phyloP scores from a whole-genome alignment of 1,284 basidiomycete genomes.

The Austropuccinia psidii region DNA sequence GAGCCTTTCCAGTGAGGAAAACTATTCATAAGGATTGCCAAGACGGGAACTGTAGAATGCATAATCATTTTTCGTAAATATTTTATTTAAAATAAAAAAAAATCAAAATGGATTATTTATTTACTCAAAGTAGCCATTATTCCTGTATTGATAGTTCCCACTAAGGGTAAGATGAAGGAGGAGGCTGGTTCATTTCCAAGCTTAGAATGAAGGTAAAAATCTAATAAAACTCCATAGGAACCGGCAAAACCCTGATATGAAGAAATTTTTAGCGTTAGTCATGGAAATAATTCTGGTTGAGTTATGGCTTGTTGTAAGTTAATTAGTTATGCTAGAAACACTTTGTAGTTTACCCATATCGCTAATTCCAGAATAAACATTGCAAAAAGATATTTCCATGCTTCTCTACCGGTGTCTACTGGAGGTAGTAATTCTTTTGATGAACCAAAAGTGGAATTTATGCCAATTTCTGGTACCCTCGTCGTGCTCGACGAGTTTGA shows the following conservation, averaged over 20 bases:
- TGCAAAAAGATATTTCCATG: conserved; percentile 25
- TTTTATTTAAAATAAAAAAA: background rate
- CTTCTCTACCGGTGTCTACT: background rate
- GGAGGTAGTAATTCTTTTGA: background rate
- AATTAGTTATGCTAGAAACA: background rate
- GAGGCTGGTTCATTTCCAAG: conserved; percentile 23
- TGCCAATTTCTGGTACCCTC: background rate
- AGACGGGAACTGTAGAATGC: conserved; percentile 10
- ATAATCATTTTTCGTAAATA: background rate
- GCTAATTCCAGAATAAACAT: conserved; percentile 31
- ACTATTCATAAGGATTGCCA: conserved; percentile 17
- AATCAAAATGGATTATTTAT: background rate
- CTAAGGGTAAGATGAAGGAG: conserved; percentile 22
- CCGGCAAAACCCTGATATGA: conserved; percentile 23
- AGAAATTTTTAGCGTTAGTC: background rate
- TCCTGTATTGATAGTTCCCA: conserved; percentile 35
- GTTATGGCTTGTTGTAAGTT: background rate
- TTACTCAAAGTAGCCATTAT: conserved; percentile 29
- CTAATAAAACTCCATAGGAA: conserved; percentile 35
- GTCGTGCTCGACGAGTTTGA: conserved; percentile 11
- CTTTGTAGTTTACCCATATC: conserved; percentile 15
- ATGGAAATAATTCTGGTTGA: background rate
- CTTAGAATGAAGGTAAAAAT: conserved; percentile 26
- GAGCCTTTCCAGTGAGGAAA: conserved; percentile 6
- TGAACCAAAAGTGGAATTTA: background rate